Base-by-base conservation (phyloP, 495 filamentous ascomycete species). In the Aspergillus bridgeri region DNA sequence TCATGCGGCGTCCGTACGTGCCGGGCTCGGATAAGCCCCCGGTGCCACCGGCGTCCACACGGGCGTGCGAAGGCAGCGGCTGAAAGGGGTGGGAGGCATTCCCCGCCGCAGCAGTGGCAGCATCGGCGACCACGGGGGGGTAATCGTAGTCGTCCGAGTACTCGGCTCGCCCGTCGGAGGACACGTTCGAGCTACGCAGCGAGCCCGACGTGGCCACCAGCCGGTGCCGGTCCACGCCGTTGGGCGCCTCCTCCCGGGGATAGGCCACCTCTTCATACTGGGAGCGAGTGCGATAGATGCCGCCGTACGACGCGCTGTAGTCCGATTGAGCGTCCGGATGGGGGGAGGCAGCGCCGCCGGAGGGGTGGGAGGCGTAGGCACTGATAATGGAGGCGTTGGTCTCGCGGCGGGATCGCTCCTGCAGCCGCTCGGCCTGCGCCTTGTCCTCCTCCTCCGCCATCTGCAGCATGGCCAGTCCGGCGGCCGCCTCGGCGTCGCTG, bases 401-500 rank as follows among this genome's bases (percentile, higher is more conserved):
- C 48, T 73, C 77, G 49, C 82, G 85, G 53, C 85, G 83, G 44
- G 81, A 76, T 19, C 87, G 84, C 47, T 73, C 76, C 42, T 69
- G 58, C 8, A 71, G 48, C n/a, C 61, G 71, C 44, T 73, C 69
- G 42, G 78, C 76, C 19, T 80, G 75, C 4, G 73, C 79, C 47
- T 65, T 72, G 21, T 96, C 91, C 65, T 96, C 86, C 70, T 92
- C 85, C 52, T 96, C 94, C 1, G 89, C 90, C 71, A 90, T 83
- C 33, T 83, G 86, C 81, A 98, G 81, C 64, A 92, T 91, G 60
- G 86, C 84, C 18, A 95, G 74, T 1, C 94, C 94, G 23, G 89
- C 90, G 20, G 89, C 88, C 23, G 90, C 93, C 70, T 99, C 94
- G 0, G 91, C 84, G 60, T 99, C 94, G 64, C 91, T 96, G 24